A percentile compares a stretch with the other conserved stretches of the same genome.
Evolutionary conservation across 305 asterid genomes (phyloP).

Genomic region (Solanum hybrid): DNA sequence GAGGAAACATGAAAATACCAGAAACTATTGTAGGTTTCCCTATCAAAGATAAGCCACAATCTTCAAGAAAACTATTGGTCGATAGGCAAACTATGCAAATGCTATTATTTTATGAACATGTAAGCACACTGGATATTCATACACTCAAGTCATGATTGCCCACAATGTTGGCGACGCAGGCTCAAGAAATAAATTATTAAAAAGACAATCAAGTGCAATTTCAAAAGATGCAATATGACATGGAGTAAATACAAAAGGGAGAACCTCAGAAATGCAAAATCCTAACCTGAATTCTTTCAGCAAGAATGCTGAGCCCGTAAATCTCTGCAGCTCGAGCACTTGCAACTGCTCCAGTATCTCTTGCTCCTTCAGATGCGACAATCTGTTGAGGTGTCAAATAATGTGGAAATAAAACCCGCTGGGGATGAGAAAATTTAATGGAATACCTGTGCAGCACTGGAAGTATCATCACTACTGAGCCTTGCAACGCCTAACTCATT

Average conservation of each 20-base stretch:
- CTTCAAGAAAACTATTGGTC: background rate
- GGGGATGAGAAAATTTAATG: conserved; percentile 4
- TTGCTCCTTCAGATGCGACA: conserved; percentile 43
- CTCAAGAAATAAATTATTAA: background rate
- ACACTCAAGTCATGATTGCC: background rate
- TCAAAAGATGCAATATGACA: background rate
- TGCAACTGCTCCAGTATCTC: conserved; percentile 76
- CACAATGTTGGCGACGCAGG: background rate
- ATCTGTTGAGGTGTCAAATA: conserved; percentile 40
- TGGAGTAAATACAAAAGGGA: background rate
- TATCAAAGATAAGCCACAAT: background rate
- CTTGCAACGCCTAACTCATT: conserved; percentile 43
- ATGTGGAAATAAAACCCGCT: conserved; percentile 4
- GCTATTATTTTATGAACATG: background rate
- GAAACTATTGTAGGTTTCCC: background rate
- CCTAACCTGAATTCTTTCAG: conserved; percentile 60
- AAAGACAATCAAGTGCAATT: background rate
- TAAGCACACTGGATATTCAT: background rate
- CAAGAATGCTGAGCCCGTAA: conserved; percentile 72
- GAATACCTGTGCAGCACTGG: conserved; percentile 77
- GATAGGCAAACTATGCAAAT: background rate
- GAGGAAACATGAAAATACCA: background rate
- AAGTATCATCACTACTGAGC: conserved; percentile 50
- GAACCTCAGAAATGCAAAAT: background rate
- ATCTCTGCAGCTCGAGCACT: conserved; percentile 74